A percentile compares a stretch with the other conserved stretches of the same genome.
Conservation (phyloP, 169 alveolate genomes). For the Haemoproteus tartakovskyi region DNA sequence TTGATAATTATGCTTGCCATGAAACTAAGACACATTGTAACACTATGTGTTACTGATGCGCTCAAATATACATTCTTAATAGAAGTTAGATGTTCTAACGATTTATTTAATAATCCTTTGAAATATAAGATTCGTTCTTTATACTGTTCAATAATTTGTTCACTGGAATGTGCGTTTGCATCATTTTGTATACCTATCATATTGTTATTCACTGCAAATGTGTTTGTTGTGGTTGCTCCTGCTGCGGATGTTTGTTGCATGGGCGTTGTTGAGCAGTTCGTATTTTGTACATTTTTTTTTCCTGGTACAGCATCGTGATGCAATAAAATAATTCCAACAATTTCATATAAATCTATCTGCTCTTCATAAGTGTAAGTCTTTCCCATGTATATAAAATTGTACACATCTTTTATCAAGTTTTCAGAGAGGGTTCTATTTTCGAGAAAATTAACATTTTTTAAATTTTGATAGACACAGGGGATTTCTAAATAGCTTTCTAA, state of each 20-base stretch:
- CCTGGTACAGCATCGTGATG: constrained; percentile 13
- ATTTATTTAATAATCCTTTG: constrained; percentile 31
- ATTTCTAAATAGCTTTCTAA: constrained; percentile 31
- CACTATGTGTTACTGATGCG: constrained; percentile 43
- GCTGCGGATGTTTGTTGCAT: too few species aligned
- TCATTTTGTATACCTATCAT: too few species aligned
- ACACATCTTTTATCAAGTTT: constrained; percentile 24
- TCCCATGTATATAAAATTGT: constrained; percentile 9
- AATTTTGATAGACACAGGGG: constrained; percentile 21
- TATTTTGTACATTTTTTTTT: too few species aligned
- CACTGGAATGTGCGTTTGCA: constrained; percentile 16
- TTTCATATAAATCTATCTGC: constrained; percentile 57
- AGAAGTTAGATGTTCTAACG: constrained; percentile 39
- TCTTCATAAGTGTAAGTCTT: constrained; percentile 41
- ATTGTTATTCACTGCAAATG: too few species aligned
- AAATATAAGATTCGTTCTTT: constrained; percentile 44
- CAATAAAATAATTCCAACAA: constrained; percentile 7
- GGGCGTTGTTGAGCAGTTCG: too few species aligned
- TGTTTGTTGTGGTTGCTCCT: too few species aligned
- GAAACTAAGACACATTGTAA: constrained; percentile 21
- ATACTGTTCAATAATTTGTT: constrained; percentile 24
- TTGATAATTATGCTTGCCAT: constrained; percentile 48
- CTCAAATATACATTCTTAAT: constrained; percentile 37
- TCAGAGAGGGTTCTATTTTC: too few species aligned
- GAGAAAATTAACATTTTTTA: not conserved